Evolutionary conservation across 805 yeast species (phyloP), one percentile per base, ranked within the genome.

Genomic region (Cyberlindnera lachancei): DNA sequence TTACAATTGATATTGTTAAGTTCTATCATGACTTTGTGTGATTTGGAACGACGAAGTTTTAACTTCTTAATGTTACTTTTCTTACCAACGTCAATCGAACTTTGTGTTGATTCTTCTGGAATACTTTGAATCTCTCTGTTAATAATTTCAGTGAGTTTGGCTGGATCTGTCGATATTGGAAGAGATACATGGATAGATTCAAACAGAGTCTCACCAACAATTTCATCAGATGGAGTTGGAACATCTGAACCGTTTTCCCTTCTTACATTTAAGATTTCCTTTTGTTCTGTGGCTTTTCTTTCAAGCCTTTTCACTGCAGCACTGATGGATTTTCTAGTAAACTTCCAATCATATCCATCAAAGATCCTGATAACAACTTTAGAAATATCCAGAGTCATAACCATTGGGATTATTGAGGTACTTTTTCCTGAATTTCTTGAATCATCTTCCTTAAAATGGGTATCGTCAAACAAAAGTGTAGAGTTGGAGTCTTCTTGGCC

Each of bases 301-400:
- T 79, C 86, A 7, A 85, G 70, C 9, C 70, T 58, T 33, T 69
- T 70, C 0, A 88, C 77, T 0, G 84, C 81, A n/a, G 67, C 70
- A 9, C 64, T 61, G 18, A 92, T 78, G 0, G 77, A 64, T 16
- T 63, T 64, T 36, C 94, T 67, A 0, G 97, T 86, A 26, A 73
- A 72, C 34, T 70, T 70, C 94, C 96, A 87, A 46, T 92, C 97
- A 50, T 79, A 92, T 0, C 99, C 99, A 59, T 92, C 98, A 52
- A 71, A 77, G 14, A 90, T 56, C 31, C 64, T 70, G 3, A 81
- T 46, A 2, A 46, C 50, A 0, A 63, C 55, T 29, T 65, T 66
- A 3, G 66, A 37, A 1, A 52, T 47, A 27, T 61, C 59, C 1
- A 68, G 13, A 13, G 23, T 37, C 13, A 52, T n/a, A 3, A 25